These are phyloP conservation scores for Endocladia muricata DNA, from an alignment of 31 red algal genomes.

Conservation along the genomic window DNA sequence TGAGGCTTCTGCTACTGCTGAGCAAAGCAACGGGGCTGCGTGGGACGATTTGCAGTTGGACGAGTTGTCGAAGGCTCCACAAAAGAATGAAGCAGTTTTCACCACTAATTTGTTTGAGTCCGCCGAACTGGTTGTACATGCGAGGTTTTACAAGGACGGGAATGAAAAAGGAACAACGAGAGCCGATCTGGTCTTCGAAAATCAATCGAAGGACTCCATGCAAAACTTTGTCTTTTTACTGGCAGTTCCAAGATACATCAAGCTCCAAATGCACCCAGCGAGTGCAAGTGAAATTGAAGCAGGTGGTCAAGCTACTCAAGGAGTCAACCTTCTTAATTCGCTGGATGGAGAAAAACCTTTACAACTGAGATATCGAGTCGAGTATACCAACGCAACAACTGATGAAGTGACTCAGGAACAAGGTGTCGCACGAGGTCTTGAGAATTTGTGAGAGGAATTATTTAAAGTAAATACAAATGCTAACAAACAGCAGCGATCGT, in stretches of 20 bases:
- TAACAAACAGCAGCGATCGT: too few species aligned
- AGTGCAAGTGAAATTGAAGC: neutral
- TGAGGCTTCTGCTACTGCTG: neutral
- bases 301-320: conserved; percentile 23
- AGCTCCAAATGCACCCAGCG: conserved; percentile 37
- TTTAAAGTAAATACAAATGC: too few species aligned
- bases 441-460: conserved; percentile 3
- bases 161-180: neutral
- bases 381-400: conserved; percentile 6
- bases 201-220: neutral
- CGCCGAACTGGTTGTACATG: neutral
- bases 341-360: conserved; percentile 23
- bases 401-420: neutral
- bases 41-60: too few species aligned
- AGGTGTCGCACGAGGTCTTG: neutral
- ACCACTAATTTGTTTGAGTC: conserved; percentile 22
- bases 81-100: neutral
- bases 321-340: conserved; percentile 15
- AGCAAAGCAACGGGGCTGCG: neutral
- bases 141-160: conserved; percentile 12
- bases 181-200: conserved; percentile 1
- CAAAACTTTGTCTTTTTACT: conserved; percentile 23
- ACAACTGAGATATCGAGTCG: conserved; percentile 34
- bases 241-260: conserved; percentile 56
- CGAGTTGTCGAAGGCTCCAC: neutral